Base-by-base conservation (phyloP, 2,329 filamentous ascomycete genomes). In the Monosporascus cannonballus region DNA sequence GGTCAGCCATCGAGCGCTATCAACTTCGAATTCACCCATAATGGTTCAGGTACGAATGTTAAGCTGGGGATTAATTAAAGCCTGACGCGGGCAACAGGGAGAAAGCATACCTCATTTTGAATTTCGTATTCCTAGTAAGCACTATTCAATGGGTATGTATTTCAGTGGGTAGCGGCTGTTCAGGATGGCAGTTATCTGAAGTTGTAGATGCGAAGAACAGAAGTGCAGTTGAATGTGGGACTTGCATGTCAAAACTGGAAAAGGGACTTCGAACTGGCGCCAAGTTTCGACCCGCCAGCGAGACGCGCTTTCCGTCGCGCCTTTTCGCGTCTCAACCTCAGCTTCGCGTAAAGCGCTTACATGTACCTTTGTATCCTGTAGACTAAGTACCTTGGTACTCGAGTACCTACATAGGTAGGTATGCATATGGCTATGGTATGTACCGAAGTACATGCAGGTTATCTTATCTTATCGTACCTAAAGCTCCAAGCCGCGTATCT, bases 321-420 rank as follows among this genome's bases (percentile, higher is more conserved):
- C 52, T 54, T 51, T 36, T 59, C 58, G 59, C 53, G 60, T 48
- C 61, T 56, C 27, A 30, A 51, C 54, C 17, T 48, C 49, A 8
- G 11, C n/a, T 45, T 50, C 61, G 61, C 60, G 63, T 65, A 58
- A 62, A 65, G 63, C 59, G 63, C 59, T 64, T 62, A 56, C 60
- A 53, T 50, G 24, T 38, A 15, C 30, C 9, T 34, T 34, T 34
- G 9, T 34, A 34, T 34, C 11, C 11, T 22, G 20, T 22, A 3
- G 20, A 22, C 20, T 22, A 22, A 22, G 20, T 22, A 3, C 20
- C 9, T 14, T 5, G 3, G 42, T 46, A 46, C 42, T 24, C 22
- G 25, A 15, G 11, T 46, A 46, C 14, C 14, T 46, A 3, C 9
- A n/a, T n/a, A n/a, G n/a, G n/a, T n/a, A n/a, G n/a, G n/a, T n/a